Evolutionary conservation across 441 rosid genomes (phyloP), one percentile per base, ranked within the genome.

Genomic region (Corymbia citriodora): DNA sequence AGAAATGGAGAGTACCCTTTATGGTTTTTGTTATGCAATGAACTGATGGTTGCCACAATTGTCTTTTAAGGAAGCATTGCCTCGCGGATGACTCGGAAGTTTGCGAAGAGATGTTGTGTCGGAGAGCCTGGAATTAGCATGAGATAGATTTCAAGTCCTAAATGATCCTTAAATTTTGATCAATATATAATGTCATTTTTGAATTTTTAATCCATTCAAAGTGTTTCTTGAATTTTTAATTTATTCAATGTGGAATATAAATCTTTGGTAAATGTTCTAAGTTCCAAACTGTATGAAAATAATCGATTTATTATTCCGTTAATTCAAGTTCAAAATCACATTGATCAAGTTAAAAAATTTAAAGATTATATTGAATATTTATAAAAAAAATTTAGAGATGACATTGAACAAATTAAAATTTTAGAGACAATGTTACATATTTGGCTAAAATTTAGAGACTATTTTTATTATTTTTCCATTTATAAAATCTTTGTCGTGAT

Each of bases 171-270:
- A 17, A 29, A 63, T 29, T 63, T 27, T 29, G 29, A 2, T 63
- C 8, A 7, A 29, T 3, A 29, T 13, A 0, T 0, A n/a, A 14
- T 7, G 9, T 29, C 1, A 29, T 65, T 14, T 0, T 1, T 3
- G 7, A 65, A n/a, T 7, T 65, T n/a, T 65, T 6, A 27, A 27
- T 61, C 27, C 11, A 2, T n/a, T 61, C 0, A 2, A 0, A 3
- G 3, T 61, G 17, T 3, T 29, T 27, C 1, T 15, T 3, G 14
- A 6, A 14, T 21, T 57, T 57, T 57, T 57, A 57, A 57, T 57
- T 21, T 57, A 2, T 57, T 57, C 9, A 57, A 21, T 21, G 14
- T 23, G 4, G 2, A 21, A 3, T 57, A 10, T 59, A 59, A 59
- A 25, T 19, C 25, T 59, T 59, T 59, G 7, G 15, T 3, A 59